Evolutionary conservation across 116 monocot genomes (phyloP).

Genomic region (Phalaenopsis hybrid): DNA sequence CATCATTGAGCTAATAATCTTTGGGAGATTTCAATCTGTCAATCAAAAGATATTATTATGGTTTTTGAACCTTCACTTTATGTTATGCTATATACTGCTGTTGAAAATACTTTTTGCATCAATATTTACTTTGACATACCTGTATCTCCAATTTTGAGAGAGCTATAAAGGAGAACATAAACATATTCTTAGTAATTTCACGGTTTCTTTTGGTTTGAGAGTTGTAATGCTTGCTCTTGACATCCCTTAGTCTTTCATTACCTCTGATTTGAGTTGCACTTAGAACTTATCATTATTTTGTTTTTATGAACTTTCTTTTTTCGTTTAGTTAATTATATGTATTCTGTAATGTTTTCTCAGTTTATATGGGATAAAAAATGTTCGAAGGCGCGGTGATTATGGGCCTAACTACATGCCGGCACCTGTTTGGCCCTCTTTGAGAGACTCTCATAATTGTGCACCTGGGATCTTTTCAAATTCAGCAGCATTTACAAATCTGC

Average conservation of each 20-base stretch:
- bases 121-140: neutral
- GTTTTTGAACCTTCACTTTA: neutral
- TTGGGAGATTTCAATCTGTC: no score
- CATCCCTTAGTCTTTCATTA: neutral
- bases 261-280: neutral
- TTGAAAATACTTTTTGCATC: neutral
- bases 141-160: neutral
- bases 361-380: slow-evolving; percentile 35
- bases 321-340: neutral
- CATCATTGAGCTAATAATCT: no score
- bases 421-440: slow-evolving; percentile 33
- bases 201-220: neutral
- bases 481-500: slow-evolving; percentile 12
- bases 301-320: neutral
- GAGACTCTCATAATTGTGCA: slow-evolving; percentile 8
- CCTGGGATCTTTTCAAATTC: slow-evolving; percentile 31
- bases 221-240: neutral
- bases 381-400: slow-evolving; percentile 13
- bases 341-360: slow-evolving; percentile 20
- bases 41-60: neutral
- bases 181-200: neutral
- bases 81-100: neutral
- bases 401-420: slow-evolving; percentile 17
- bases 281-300: neutral
- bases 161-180: neutral